Conservation (phyloP, 345 rosid species). For the Eucalyptus erythrocorys region DNA sequence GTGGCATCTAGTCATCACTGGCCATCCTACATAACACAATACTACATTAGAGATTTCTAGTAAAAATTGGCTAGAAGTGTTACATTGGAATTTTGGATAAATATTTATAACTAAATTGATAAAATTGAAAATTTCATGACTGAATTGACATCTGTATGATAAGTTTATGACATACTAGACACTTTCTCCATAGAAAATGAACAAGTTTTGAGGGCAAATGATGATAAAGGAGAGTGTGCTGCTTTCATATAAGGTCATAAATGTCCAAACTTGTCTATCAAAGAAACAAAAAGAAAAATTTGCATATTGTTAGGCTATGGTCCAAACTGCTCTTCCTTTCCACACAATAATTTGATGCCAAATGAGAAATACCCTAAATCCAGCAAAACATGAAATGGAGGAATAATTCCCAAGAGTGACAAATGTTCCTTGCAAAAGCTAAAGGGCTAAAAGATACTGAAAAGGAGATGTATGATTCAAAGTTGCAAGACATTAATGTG, state of each 20-base stretch:
- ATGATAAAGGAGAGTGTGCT: background rate
- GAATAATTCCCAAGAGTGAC: background rate
- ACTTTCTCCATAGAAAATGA: background rate
- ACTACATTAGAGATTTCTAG: background rate
- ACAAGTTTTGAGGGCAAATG: background rate
- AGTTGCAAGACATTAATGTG: constrained; percentile 6
- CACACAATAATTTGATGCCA: background rate
- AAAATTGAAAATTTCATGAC: background rate
- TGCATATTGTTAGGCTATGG: background rate
- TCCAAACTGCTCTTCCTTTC: background rate
- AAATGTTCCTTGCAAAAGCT: background rate
- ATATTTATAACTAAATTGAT: background rate
- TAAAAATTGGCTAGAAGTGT: background rate
- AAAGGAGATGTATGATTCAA: constrained; percentile 12
- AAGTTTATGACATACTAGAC: background rate
- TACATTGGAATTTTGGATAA: background rate
- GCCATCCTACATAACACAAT: accelerated
- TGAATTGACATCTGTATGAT: background rate
- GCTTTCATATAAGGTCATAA: background rate
- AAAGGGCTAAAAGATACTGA: constrained; percentile 19
- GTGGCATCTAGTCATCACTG: background rate
- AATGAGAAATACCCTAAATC: background rate
- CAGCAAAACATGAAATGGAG: background rate
- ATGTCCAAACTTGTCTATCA: background rate
- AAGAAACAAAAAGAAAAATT: background rate